A percentile compares a stretch with the other conserved stretches of the same genome.
Evolutionary conservation across 345 rosid species (phyloP).

Genomic region (Leavenworthia alabamica): DNA sequence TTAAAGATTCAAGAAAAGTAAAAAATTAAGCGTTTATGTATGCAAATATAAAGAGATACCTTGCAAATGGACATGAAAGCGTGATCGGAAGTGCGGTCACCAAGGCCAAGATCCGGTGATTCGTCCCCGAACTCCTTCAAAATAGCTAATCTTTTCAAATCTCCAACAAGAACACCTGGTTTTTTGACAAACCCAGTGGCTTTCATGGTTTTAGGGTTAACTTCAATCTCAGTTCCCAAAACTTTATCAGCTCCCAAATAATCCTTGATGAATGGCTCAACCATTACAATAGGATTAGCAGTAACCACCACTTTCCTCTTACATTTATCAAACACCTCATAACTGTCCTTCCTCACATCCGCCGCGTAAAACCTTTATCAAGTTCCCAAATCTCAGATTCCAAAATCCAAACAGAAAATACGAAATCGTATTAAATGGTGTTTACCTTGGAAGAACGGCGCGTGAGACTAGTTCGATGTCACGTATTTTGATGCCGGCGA

Average conservation of each 20-base stretch:
- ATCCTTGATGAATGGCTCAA: constrained; percentile 86
- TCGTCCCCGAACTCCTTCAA: constrained; percentile 68
- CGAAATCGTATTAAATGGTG: background rate
- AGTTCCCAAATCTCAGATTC: background rate
- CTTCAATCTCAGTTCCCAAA: constrained; percentile 90
- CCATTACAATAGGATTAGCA: constrained; percentile 92
- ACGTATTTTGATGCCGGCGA: constrained; percentile 81
- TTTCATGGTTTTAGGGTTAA: constrained; percentile 69
- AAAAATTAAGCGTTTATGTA: too few relatives aligned
- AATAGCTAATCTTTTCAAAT: constrained; percentile 68
- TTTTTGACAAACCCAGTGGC: constrained; percentile 89
- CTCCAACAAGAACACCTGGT: constrained; percentile 78
- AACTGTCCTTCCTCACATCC: constrained; percentile 85
- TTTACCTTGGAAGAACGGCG: constrained; percentile 92
- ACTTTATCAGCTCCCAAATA: constrained; percentile 86
- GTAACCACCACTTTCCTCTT: constrained; percentile 94
- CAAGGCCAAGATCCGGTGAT: constrained; percentile 76
- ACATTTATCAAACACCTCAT: constrained; percentile 70
- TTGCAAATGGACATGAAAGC: constrained; percentile 97
- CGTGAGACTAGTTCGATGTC: constrained; percentile 91
- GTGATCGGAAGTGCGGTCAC: constrained; percentile 83
- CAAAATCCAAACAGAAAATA: background rate
- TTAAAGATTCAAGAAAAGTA: background rate
- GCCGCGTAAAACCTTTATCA: constrained; percentile 71
- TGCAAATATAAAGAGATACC: constrained; percentile 26